Evolutionary conservation across 305 asterid genomes (phyloP).

Genomic region (Salvia sclarea): DNA sequence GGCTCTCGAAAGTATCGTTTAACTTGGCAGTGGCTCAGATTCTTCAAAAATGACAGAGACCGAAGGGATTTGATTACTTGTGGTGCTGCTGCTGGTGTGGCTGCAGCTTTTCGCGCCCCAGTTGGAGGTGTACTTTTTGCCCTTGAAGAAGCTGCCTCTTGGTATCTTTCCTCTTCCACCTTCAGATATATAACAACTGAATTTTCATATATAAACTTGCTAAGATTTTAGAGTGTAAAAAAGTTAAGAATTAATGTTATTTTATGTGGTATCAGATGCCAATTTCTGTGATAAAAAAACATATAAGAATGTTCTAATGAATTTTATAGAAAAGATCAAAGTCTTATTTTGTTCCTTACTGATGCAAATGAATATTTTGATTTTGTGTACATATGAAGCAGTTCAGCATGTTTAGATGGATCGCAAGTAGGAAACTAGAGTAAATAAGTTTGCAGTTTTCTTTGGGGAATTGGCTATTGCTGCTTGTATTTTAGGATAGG

Average conservation of each 20-base stretch:
- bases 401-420: conserved; percentile 15
- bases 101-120: conserved; percentile 99
- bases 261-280: conserved; percentile 22
- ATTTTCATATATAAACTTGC: background rate
- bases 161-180: conserved; percentile 47
- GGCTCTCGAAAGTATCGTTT: conserved; percentile 90
- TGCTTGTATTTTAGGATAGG: conserved; percentile 12
- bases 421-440: background rate
- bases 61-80: conserved; percentile 96
- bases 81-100: conserved; percentile 99
- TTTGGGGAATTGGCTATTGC: background rate
- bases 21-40: conserved; percentile 94
- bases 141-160: conserved; percentile 98
- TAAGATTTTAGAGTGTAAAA: background rate
- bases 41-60: conserved; percentile 82
- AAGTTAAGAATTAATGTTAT: background rate
- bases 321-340: background rate
- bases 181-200: conserved; percentile 16
- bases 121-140: conserved; percentile 99
- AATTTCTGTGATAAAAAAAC: conserved; percentile 7
- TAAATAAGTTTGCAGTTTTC: background rate
- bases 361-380: background rate
- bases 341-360: conserved; percentile 1
- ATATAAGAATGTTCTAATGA: background rate
- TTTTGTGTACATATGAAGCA: background rate